Base-by-base conservation (phyloP, 768 basidiomycete genomes). In the Crucibulum laeve region DNA sequence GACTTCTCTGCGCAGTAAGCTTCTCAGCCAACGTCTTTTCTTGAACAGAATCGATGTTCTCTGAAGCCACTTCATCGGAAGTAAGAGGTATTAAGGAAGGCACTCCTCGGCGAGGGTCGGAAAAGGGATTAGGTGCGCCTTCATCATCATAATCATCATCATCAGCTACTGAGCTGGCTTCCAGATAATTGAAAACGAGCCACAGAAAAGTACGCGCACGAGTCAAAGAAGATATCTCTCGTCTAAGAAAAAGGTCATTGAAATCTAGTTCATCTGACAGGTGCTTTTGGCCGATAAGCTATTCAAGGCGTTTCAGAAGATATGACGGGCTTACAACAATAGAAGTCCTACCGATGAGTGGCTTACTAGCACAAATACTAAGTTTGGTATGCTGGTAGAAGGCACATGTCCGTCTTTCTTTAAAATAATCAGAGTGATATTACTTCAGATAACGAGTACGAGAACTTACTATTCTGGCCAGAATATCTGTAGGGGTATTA, bases 161-260 rank as follows among this genome's bases (percentile, higher is more conserved):
- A 26, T 42, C 50, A 22, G 61, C 53, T 23, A 47, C 49, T 4
- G 60, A 53, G 7, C 63, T 57, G 11, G 63, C 62, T 57, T 89
- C 86, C 48, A 87, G 73, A 57, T 88, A 87, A 55, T 85, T 80
- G 64, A 79, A 92, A 55, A 91, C 75, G 43, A 93, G 73, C 85
- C 87, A 91, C 22, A 95, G 76, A 61, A 95, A 91, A 2, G 84
- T 87, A 34, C 67, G 73, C 5, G 87, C 89, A 34, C 92, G 84
- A 40, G 83, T 80, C 4, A 64, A 58, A 1, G 91, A 91, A 5
- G 88, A 82, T 34, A 90, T 71, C 51, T 86, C 79, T 7, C 59
- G 60, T 19, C 87, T 84, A 40, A 87, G 70, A 64, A 94, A 94
- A 44, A 94, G 66, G 65, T 93, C 91, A 21, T 85, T 70, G 47